A percentile compares a stretch with the other conserved stretches of the same genome.
phyloP scores from a whole-genome alignment of 805 yeast species.

The Schwanniomyces vanrijiae region DNA sequence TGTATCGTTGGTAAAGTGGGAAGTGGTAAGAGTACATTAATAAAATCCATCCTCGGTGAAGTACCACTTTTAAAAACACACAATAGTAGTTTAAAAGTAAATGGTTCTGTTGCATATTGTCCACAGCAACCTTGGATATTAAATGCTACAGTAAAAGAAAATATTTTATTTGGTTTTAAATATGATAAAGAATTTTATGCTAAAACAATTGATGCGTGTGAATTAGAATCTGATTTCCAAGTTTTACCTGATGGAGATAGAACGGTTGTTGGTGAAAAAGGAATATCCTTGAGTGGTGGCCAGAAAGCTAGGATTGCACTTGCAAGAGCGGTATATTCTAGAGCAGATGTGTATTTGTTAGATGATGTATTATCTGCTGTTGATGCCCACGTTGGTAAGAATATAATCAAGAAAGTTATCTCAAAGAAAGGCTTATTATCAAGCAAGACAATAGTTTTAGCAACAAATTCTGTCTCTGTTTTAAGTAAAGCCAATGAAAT shows the following conservation, averaged over 20 bases:
- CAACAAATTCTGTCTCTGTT: constrained; percentile 35
- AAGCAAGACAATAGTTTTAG: constrained; percentile 34
- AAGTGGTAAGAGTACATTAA: constrained; percentile 38
- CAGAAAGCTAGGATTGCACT: constrained; percentile 43
- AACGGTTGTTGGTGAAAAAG: constrained; percentile 45
- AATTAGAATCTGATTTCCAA: constrained; percentile 33
- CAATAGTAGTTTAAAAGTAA: constrained; percentile 16
- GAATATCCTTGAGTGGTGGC: constrained; percentile 43
- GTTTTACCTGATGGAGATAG: constrained; percentile 40
- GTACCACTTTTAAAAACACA: constrained; percentile 18
- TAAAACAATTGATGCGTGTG: constrained; percentile 38
- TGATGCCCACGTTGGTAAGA: constrained; percentile 44
- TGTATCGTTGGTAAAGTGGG: constrained; percentile 46
- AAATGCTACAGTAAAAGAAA: constrained; percentile 40
- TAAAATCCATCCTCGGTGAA: constrained; percentile 36
- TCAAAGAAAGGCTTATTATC: constrained; percentile 32
- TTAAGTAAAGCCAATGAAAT: constrained; percentile 35
- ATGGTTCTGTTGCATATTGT: constrained; percentile 39
- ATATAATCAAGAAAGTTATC: constrained; percentile 30
- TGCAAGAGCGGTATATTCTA: constrained; percentile 42
- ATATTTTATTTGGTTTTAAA: constrained; percentile 37
- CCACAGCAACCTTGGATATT: constrained; percentile 43
- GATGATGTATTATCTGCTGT: constrained; percentile 45
- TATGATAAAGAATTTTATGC: constrained; percentile 31
- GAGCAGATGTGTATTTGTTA: constrained; percentile 37